A percentile compares a stretch with the other conserved stretches of the same genome.
These are phyloP conservation scores for Osmanthus fragrans DNA, from an alignment of 257 asterid genomes.

Conservation along the genomic window DNA sequence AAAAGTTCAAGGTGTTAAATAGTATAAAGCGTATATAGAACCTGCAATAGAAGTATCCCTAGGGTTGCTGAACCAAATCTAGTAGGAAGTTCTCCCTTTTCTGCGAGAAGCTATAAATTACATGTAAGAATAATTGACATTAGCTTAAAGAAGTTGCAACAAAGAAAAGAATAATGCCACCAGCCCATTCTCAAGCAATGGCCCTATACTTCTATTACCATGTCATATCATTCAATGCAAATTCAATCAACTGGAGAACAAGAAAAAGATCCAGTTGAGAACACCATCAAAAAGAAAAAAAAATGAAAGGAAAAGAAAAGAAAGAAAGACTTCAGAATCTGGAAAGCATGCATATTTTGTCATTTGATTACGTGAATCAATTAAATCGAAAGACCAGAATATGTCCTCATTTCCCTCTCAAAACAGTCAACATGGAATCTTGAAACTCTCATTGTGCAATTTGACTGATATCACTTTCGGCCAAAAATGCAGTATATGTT, in stretches of 20 bases:
- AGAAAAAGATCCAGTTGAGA: neutral
- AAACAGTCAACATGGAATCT: neutral
- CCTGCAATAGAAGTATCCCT: slow-evolving; percentile 96
- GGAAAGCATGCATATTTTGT: neutral
- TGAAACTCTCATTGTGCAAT: neutral
- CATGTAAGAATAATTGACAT: slow-evolving; percentile 38
- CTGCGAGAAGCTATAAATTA: slow-evolving; percentile 89
- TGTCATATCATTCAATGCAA: neutral
- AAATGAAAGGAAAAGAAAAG: neutral
- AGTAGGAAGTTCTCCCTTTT: slow-evolving; percentile 97
- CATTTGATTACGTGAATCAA: neutral
- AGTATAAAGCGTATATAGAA: slow-evolving; percentile 24
- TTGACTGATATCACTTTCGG: slow-evolving; percentile 2
- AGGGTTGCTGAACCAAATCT: slow-evolving; percentile 97
- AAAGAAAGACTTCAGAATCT: neutral
- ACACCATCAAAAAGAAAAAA: neutral
- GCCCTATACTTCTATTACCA: neutral
- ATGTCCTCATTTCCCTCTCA: neutral
- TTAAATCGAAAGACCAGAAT: neutral
- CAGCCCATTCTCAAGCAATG: neutral
- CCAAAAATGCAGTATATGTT: neutral
- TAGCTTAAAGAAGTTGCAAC: neutral
- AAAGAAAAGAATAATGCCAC: neutral
- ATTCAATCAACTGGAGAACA: neutral
- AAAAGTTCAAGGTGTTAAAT: neutral